phyloP scores from a whole-genome alignment of 2,329 filamentous ascomycete species.

The Diaporthe longicolla region DNA sequence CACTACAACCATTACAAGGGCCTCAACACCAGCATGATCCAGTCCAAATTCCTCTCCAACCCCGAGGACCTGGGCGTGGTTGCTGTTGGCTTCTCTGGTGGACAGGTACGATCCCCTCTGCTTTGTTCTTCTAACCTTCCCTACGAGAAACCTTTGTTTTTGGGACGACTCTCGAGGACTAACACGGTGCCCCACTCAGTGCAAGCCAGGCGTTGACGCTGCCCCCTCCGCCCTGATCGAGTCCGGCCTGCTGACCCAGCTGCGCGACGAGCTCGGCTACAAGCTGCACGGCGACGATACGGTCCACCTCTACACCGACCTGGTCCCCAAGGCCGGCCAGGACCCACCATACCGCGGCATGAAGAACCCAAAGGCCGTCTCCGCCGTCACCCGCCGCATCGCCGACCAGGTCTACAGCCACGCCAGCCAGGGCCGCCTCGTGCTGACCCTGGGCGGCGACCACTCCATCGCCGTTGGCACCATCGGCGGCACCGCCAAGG shows the following conservation, averaged over 20 bases:
- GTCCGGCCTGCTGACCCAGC: slow-evolving; percentile 86
- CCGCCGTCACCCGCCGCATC: slow-evolving; percentile 85
- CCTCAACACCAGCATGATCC: slow-evolving; percentile 69
- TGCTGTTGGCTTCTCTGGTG: slow-evolving; percentile 95
- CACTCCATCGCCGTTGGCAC: slow-evolving; percentile 97
- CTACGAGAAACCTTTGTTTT: neutral
- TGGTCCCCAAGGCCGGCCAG: slow-evolving; percentile 69
- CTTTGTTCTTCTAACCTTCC: neutral
- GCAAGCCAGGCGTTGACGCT: slow-evolving; percentile 92
- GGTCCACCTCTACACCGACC: slow-evolving; percentile 85
- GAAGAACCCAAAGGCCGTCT: slow-evolving; percentile 93
- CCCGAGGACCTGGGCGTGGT: slow-evolving; percentile 89
- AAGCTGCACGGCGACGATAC: slow-evolving; percentile 85
- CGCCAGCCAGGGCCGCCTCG: slow-evolving; percentile 85
- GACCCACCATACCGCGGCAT: slow-evolving; percentile 91
- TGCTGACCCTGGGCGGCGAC: slow-evolving; percentile 94
- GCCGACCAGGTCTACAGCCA: slow-evolving; percentile 90
- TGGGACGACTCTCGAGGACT: neutral
- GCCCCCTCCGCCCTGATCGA: slow-evolving; percentile 91
- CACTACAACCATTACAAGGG: slow-evolving; percentile 42
- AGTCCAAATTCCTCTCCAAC: slow-evolving; percentile 83
- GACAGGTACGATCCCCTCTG: slow-evolving; percentile 76
- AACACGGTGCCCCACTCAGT: slow-evolving; percentile 62
- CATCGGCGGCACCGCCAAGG: slow-evolving; percentile 88
- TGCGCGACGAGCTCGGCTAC: slow-evolving; percentile 89